Conservation (phyloP, 192 early-diverging fungal genomes). For the Coemansia pectinata region DNA sequence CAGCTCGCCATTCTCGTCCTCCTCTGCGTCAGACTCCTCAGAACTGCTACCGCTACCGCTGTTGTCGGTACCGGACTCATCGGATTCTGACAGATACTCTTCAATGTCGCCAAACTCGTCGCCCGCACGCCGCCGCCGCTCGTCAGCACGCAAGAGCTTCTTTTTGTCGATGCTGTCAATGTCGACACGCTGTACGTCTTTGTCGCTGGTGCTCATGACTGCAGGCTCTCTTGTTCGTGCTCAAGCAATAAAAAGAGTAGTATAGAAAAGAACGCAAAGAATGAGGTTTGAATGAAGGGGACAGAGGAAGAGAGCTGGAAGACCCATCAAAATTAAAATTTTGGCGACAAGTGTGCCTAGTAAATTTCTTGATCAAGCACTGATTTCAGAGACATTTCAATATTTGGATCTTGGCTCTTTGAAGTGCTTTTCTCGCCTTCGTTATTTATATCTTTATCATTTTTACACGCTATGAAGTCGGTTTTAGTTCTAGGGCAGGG, state of each 20-base stretch:
- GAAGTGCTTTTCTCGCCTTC: background rate
- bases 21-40: constrained; percentile 66
- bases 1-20: constrained; percentile 78
- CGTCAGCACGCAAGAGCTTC: constrained; percentile 45
- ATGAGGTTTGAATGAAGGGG: background rate
- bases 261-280: background rate
- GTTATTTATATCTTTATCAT: background rate
- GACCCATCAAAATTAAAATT: background rate
- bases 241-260: background rate
- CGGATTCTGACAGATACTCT: constrained; percentile 33
- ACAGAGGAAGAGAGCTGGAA: background rate
- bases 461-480: background rate
- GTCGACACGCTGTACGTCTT: constrained; percentile 3
- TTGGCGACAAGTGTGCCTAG: background rate
- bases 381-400: background rate
- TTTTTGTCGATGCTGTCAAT: constrained; percentile 37
- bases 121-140: constrained; percentile 38
- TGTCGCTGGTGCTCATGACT: constrained; percentile 6
- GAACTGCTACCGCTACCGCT: constrained; percentile 36
- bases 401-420: background rate
- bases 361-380: background rate
- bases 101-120: constrained; percentile 46
- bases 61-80: constrained; percentile 20
- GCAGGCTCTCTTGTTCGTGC: background rate
- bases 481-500: constrained; percentile 46